Evolutionary conservation across 2,329 filamentous ascomycete species (phyloP), one percentile per base, ranked within the genome.

Genomic region (Bipolaris sorokiniana): DNA sequence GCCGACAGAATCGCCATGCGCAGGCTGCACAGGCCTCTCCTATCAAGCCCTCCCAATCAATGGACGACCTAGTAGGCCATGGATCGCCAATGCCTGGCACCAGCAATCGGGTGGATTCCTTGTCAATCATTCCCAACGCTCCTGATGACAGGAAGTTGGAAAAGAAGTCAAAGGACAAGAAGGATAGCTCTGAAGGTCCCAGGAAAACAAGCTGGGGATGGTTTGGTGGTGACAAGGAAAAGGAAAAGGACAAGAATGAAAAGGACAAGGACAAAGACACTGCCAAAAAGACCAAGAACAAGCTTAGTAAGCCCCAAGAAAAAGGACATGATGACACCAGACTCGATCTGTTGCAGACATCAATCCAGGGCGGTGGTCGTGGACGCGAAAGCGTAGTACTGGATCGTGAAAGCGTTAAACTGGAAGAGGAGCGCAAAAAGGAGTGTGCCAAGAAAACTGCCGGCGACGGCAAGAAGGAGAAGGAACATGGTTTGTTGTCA

Each of bases 151-250:
- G 87, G 74, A 91, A 90, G 67, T 69, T 80, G 0, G 90, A 93
- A n/a, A 88, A 87, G 73, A 91, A 88, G 63, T 74, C 77, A 16
- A 84, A 86, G 48, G 93, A 89, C 72, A 92, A 90, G 70, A 89
- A 92, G 4, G 87, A 84, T 61, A 84, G 89, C 9, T 82, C 88
- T 1, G 87, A 91, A 44, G 82, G 81, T 2, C 77, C 81, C 22
- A 85, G 88, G 58, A 96, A 95, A 73, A 93, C 92, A 10, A 90
- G 89, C 58, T 91, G 91, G 90, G 91, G 91, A 65, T 93, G 90
- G 89, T 84, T 93, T 31, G 71, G 77, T 7, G 84, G 84, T 37
- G 83, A 84, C 41, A 83, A 84, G 40, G 90, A 93, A 58, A 89
- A 88, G 67, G 86, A 90, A 33, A 89, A 88, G 57, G 89, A 90